Conservation (phyloP, 1,139 yeast genomes). For the Yamadazyma blattariae region DNA sequence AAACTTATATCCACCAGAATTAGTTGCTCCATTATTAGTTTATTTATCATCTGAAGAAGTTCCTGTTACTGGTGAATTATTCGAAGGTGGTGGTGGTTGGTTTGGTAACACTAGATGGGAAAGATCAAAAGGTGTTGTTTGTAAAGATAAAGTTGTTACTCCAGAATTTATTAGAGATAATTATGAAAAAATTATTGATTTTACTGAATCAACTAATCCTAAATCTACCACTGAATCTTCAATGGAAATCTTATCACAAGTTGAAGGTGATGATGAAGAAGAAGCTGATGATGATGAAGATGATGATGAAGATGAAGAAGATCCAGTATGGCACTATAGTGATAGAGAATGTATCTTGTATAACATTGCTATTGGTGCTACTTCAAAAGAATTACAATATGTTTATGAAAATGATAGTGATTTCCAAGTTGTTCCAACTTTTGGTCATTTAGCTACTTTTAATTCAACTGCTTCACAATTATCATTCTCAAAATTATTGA, state of each 20-base stretch:
- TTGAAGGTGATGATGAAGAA: conserved; percentile 52
- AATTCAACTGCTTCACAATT: conserved; percentile 50
- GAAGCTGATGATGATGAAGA: conserved; percentile 47
- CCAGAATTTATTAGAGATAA: conserved; percentile 73
- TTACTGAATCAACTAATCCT: conserved; percentile 61
- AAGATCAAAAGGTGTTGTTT: conserved; percentile 82
- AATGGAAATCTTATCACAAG: conserved; percentile 70
- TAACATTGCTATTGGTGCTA: conserved; percentile 89
- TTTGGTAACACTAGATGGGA: conserved; percentile 94
- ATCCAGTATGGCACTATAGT: conserved; percentile 47
- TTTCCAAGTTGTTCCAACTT: conserved; percentile 89
- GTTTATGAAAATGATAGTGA: conserved; percentile 74
- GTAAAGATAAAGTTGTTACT: conserved; percentile 50
- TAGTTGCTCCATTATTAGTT: conserved; percentile 88
- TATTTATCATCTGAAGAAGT: conserved; percentile 72
- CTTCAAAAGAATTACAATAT: conserved; percentile 71
- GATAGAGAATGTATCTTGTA: conserved; percentile 78
- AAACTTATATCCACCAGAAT: conserved; percentile 82
- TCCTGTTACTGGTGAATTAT: conserved; percentile 45
- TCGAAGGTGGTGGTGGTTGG: conserved; percentile 82
- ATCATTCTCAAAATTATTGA: conserved; percentile 58
- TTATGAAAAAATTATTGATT: conserved; percentile 66
- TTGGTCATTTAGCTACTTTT: conserved; percentile 79
- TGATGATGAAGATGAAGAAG: conserved; percentile 52
- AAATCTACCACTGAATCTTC: conserved; percentile 72